Evolutionary conservation across 2,329 filamentous ascomycete species (phyloP), one percentile per base, ranked within the genome.

Genomic region (Tolypocladium tundrense): DNA sequence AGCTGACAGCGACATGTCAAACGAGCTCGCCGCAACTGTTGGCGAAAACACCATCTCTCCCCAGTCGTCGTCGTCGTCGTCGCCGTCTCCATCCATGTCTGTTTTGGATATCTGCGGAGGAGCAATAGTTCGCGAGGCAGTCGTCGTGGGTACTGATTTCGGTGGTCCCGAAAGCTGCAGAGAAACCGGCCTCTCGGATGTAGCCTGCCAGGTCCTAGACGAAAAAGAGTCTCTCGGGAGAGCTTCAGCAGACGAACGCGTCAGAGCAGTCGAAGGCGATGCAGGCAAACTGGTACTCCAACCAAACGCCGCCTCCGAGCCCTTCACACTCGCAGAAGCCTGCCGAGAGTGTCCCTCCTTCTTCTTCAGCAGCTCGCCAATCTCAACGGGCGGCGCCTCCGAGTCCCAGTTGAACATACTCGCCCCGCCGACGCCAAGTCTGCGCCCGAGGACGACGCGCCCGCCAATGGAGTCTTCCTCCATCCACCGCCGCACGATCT

Each of bases 401-500:
- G 78, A 78, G 61, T 85, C 80, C 84, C 84, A 87, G 37, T 84
- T 82, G 68, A 87, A 87, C 62, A 81, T 76, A 58, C 75, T 77
- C 7, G 74, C 75, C 43, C 77, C 78, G 21, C 76, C 73, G 21
- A 68, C 68, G 1, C 70, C 72, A 0, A 66, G 65, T 19, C 75
- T 70, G 53, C 73, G 70, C 0, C 74, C 72, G 3, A 72, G 65
- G 31, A 71, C 67, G 8, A 70, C 67, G n/a, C 78, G 77, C 1
- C 82, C 81, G 2, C 79, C 74, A 35, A 83, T 80, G 0, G 81
- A 81, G 62, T 85, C 84, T 63, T 87, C 81, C 63, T 86, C 82
- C 77, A 87, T 84, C 85, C 85, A 88, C 33, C 82, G 77, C 33
- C 80, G 76, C 21, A 88, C 84, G 45, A 83, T 82, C 58, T 79